Evolutionary conservation across 2,329 filamentous ascomycete genomes (phyloP).

Genomic region (Bipolaris zeicola): DNA sequence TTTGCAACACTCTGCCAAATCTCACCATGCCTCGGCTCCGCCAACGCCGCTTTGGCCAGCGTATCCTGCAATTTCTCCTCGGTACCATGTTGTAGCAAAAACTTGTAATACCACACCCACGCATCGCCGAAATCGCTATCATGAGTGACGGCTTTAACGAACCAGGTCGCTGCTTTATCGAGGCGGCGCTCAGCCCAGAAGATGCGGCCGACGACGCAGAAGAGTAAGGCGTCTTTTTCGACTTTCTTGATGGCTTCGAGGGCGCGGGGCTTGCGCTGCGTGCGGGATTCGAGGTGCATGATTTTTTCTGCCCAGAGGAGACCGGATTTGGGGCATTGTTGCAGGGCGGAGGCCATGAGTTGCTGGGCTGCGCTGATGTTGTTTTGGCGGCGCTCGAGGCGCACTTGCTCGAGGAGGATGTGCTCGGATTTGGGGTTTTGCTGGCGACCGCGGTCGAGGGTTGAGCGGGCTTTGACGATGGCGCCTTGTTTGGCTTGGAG

Average conservation of each 20-base stretch:
- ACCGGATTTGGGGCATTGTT: conserved; percentile 87
- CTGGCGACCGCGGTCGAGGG: conserved; percentile 88
- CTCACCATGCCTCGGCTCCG: conserved; percentile 91
- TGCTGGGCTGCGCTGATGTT: conserved; percentile 84
- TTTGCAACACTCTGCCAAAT: conserved; percentile 87
- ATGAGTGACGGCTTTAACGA: conserved; percentile 89
- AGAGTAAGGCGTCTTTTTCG: conserved; percentile 86
- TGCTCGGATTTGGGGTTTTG: conserved; percentile 83
- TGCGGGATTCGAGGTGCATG: conserved; percentile 88
- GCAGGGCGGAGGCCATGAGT: conserved; percentile 90
- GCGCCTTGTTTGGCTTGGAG: conserved; percentile 85
- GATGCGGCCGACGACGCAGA: conserved; percentile 90
- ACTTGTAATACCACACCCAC: conserved; percentile 99
- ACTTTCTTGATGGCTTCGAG: conserved; percentile 97
- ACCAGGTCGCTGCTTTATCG: conserved; percentile 96
- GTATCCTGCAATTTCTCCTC: conserved; percentile 91
- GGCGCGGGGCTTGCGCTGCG: conserved; percentile 87
- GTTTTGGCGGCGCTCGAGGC: conserved; percentile 85
- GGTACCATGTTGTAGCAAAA: conserved; percentile 88
- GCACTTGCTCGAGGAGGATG: conserved; percentile 92
- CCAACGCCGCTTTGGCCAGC: conserved; percentile 76
- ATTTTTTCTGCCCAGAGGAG: conserved; percentile 94
- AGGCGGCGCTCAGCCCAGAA: conserved; percentile 94
- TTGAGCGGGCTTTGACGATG: conserved; percentile 88
- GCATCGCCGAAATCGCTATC: conserved; percentile 88